Base-by-base conservation (phyloP, 495 filamentous ascomycete species). In the Durotheca rogersii region DNA sequence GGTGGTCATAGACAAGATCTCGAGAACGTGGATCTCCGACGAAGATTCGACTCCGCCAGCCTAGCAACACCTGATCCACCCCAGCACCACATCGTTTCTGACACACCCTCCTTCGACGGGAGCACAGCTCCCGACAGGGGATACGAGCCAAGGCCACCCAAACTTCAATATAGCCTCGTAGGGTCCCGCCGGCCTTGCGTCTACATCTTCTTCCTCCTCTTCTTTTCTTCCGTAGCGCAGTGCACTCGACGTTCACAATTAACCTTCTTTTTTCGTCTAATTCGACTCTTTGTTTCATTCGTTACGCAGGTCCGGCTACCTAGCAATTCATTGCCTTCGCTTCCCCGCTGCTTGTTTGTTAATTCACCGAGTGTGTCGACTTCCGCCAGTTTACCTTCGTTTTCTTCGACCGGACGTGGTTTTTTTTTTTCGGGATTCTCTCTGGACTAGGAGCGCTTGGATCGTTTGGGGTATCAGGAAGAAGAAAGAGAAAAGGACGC, bases 231-330 rank as follows among this genome's bases (percentile, higher is more conserved):
- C n/a, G n/a, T 57, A 65, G 66, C 66, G 72, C 70, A 73, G 62
- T 72, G 67, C 68, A 70, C 64, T 67, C 59, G 66, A 57, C 61
- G 17, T 53, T 58, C 70, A 72, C 66, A 69, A 70, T n/a, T 74
- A 70, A 54, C 68, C 57, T 64, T 76, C 66, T 71, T 75, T n/a
- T n/a, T n/a, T n/a, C n/a, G n/a, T n/a, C n/a, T 72, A 64, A 69
- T 65, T 72, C 69, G 72, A 68, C 56, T 57, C 53, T 51, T 60
- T 54, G 39, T 61, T 55, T 39, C 41, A 50, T 60, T 62, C 60
- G 54, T 46, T 41, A 47, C 62, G 70, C 72, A 67, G 73, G 73
- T 77, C 73, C 68, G 73, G 73, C 66, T 69, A 70, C 67, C 67
- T 71, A 53, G 66, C 58, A 62, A 51, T 68, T 66, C 40, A n/a